phyloP scores from a whole-genome alignment of 441 rosid species.

The Brassica balearica region DNA sequence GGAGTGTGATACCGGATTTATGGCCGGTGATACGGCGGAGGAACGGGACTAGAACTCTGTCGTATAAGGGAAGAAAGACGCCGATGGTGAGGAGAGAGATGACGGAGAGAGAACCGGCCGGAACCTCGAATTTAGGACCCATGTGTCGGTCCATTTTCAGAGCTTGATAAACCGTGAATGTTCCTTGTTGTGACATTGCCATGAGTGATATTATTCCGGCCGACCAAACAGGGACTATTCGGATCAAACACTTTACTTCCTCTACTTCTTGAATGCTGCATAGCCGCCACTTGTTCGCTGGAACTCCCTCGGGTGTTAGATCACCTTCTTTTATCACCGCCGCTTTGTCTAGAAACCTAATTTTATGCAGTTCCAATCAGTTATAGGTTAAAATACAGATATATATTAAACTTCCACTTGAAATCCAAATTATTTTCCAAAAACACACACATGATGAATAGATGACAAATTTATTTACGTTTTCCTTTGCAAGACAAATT shows the following conservation, averaged over 20 bases:
- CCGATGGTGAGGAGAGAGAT: conserved; percentile 74
- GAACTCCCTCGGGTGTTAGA: conserved; percentile 44
- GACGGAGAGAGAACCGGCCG: conserved; percentile 83
- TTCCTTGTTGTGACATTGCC: conserved; percentile 74
- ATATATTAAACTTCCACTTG: background rate
- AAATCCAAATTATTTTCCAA: background rate
- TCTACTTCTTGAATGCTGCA: conserved; percentile 93
- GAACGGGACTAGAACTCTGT: conserved; percentile 63
- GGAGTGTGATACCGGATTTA: conserved; percentile 70
- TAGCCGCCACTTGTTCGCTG: conserved; percentile 70
- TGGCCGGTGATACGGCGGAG: conserved; percentile 68
- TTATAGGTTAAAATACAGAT: background rate
- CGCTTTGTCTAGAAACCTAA: conserved; percentile 83
- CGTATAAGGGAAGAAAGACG: conserved; percentile 55
- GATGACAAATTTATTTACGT: background rate
- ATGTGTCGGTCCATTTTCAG: conserved; percentile 76
- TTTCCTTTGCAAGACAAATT: background rate
- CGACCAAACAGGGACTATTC: conserved; percentile 90
- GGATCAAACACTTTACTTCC: conserved; percentile 76
- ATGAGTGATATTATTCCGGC: conserved; percentile 79
- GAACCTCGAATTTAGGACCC: conserved; percentile 65
- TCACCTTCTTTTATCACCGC: conserved; percentile 70
- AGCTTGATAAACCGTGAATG: conserved; percentile 88
- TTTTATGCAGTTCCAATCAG: background rate
- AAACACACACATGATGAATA: background rate